Conservation (phyloP, 1,139 yeast species). For the Kodamaea ohmeri region DNA sequence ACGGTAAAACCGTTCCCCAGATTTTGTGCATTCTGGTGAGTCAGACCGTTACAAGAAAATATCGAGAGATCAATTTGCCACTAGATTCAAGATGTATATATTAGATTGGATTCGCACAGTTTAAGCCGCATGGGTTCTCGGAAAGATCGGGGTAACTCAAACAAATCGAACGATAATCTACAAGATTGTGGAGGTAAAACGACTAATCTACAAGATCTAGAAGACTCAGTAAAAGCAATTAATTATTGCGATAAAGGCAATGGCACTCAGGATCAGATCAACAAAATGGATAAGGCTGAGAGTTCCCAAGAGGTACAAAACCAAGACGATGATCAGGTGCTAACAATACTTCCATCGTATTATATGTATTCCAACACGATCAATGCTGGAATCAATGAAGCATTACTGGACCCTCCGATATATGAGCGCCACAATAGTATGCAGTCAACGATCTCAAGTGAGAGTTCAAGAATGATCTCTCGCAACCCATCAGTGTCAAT, state of each 20-base stretch:
- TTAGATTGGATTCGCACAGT: too few species aligned
- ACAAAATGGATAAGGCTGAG: background rate
- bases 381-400: conserved; percentile 7
- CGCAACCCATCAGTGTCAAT: conserved; percentile 1
- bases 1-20: background rate
- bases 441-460: background rate
- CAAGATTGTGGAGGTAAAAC: too few species aligned
- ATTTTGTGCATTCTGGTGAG: background rate
- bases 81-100: too few species aligned
- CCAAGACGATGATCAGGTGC: conserved; percentile 12
- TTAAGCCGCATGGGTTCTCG: too few species aligned
- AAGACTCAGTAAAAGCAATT: too few species aligned
- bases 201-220: too few species aligned
- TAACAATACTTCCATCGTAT: conserved; percentile 34
- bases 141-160: too few species aligned
- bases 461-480: background rate
- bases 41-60: background rate
- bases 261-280: too few species aligned
- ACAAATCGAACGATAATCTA: too few species aligned
- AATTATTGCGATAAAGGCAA: too few species aligned
- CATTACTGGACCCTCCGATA: conserved; percentile 10
- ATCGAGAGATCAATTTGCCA: too few species aligned
- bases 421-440: conserved; percentile 10
- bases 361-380: conserved; percentile 19
- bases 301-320: background rate